Evolutionary conservation across 2,329 filamentous ascomycete species (phyloP).

Genomic region (Didymella arachidicola): DNA sequence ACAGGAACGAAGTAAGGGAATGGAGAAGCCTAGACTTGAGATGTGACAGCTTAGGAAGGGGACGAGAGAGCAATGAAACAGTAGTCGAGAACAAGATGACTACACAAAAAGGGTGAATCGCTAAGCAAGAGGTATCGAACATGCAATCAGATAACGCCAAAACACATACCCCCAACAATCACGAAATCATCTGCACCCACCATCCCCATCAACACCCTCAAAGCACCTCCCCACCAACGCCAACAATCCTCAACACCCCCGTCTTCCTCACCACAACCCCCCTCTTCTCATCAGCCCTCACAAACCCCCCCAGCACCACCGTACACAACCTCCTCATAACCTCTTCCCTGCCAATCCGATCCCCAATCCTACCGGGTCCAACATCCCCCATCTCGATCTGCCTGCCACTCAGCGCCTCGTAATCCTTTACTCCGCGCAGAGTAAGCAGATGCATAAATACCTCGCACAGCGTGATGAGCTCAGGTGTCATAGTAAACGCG

Average conservation of each 20-base stretch:
- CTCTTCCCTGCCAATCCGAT: constrained; percentile 33
- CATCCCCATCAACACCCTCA: not conserved
- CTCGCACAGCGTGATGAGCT: constrained; percentile 44
- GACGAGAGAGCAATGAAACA: too few relatives aligned
- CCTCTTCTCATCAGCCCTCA: constrained; percentile 46
- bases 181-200: not conserved
- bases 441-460: constrained; percentile 46
- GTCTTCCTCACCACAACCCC: constrained; percentile 34
- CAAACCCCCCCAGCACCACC: constrained; percentile 44
- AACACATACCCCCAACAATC: not conserved
- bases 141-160: constrained; percentile 7
- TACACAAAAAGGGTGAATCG: too few relatives aligned
- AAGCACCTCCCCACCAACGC: constrained; percentile 10
- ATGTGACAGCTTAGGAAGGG: too few relatives aligned
- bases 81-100: too few relatives aligned
- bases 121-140: constrained; percentile 9
- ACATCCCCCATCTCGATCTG: constrained; percentile 43
- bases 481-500: constrained; percentile 40
- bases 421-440: constrained; percentile 36
- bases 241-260: constrained; percentile 23
- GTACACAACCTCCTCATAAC: constrained; percentile 45
- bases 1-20: too few relatives aligned
- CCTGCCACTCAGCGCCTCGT: constrained; percentile 34
- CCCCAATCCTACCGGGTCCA: constrained; percentile 31
- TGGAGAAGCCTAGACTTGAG: too few relatives aligned